A percentile compares a stretch with the other conserved stretches of the same genome.
Conservation (phyloP, 2,329 filamentous ascomycete genomes). For the Aspergillus floridensis region DNA sequence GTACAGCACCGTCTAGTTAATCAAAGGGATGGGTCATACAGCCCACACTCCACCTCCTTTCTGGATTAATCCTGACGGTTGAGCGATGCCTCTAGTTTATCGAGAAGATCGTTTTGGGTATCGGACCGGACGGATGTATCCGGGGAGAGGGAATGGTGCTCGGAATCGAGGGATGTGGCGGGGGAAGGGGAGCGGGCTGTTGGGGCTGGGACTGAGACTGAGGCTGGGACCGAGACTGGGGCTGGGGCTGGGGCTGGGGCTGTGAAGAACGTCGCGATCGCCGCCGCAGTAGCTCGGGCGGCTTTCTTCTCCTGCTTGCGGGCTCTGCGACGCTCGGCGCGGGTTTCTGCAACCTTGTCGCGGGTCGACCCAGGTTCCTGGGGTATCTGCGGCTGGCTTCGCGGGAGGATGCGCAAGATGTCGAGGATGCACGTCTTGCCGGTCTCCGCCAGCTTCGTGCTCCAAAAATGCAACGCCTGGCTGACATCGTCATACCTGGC, state of each 20-base stretch:
- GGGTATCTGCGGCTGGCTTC: too few species aligned
- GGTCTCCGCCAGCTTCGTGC: conserved; percentile 7
- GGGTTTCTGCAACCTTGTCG: conserved; percentile 10
- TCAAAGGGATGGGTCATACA: too few species aligned
- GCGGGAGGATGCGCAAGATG: conserved; percentile 10
- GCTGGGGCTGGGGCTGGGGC: background rate
- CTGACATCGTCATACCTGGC: conserved; percentile 51
- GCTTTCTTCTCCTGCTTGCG: conserved; percentile 24
- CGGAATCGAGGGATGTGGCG: conserved; percentile 16
- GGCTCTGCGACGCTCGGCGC: conserved; percentile 21
- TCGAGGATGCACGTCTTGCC: conserved; percentile 19
- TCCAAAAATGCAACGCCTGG: conserved; percentile 39
- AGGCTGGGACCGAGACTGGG: conserved; percentile 14
- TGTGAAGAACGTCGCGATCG: too few species aligned
- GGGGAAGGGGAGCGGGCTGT: conserved; percentile 17
- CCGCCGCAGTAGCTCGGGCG: background rate
- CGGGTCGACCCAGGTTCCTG: conserved; percentile 2
- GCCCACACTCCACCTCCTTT: too few species aligned
- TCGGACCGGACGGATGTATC: too few species aligned
- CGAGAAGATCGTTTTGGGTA: conserved; percentile 20
- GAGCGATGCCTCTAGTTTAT: conserved; percentile 26
- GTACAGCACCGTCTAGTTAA: too few species aligned
- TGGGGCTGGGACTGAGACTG: conserved; percentile 11
- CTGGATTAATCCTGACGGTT: background rate
- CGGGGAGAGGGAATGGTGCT: too few species aligned